Evolutionary conservation across 2,329 filamentous ascomycete genomes (phyloP).

Genomic region (Cercospora canescens): DNA sequence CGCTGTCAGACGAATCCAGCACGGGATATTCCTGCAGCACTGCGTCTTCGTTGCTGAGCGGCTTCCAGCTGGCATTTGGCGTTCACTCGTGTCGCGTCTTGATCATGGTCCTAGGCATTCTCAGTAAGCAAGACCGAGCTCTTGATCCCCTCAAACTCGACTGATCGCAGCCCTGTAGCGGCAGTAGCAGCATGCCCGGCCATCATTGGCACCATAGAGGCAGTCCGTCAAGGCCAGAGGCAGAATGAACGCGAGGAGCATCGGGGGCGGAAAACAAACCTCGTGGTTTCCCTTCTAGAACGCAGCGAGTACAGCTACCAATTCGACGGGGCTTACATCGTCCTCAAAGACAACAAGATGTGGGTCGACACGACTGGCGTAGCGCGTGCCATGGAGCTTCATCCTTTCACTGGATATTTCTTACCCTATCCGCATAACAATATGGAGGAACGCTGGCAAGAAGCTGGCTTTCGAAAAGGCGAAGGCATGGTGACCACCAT

Average conservation of each 20-base stretch:
- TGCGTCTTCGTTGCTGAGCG: no score
- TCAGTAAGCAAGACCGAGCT: conserved; percentile 3
- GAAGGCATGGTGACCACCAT: conserved; percentile 49
- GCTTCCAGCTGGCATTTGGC: no score
- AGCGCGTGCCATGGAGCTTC: conserved; percentile 31
- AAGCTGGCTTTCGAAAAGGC: conserved; percentile 41
- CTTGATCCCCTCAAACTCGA: background rate
- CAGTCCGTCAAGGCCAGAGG: conserved; percentile 34
- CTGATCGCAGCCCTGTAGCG: conserved; percentile 12
- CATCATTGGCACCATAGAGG: conserved; percentile 39
- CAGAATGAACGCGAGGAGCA: conserved; percentile 36
- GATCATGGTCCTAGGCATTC: conserved; percentile 14
- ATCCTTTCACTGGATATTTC: conserved; percentile 52
- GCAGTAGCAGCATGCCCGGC: conserved; percentile 36
- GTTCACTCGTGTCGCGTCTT: background rate
- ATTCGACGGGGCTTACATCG: conserved; percentile 33
- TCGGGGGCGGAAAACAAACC: conserved; percentile 34
- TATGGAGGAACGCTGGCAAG: conserved; percentile 34
- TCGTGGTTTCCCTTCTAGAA: conserved; percentile 31
- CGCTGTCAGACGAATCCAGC: no score
- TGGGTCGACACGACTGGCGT: conserved; percentile 30
- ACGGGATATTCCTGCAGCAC: no score
- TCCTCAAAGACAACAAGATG: conserved; percentile 45
- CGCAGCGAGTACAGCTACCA: conserved; percentile 28
- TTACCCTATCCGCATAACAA: conserved; percentile 46